Evolutionary conservation across 2,329 filamentous ascomycete genomes (phyloP), one percentile per base, ranked within the genome.

Genomic region (Ascomycota sp.): DNA sequence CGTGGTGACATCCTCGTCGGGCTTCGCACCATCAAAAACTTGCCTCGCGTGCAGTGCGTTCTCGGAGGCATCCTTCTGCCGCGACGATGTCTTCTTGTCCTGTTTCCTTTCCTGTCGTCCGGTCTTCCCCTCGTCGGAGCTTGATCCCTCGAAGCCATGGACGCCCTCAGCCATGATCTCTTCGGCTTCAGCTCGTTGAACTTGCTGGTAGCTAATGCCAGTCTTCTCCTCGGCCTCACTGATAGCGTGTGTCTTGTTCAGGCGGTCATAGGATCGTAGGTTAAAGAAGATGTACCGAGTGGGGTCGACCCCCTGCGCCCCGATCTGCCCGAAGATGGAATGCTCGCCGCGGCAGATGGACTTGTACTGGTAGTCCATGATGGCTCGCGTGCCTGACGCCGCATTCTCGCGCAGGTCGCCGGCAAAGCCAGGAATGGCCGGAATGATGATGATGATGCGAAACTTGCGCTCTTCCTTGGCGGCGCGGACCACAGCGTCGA

Each of bases 351-450:
- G 76, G 47, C 77, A 81, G 42, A 98, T 92, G 0, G 82, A 92
- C 55, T 91, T 92, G 62, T 89, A 98, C 50, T 95, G 89, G 48
- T 92, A 95, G 50, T 95, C 84, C 82, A 98, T 95, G 46, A 95
- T 98, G 9, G 84, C 86, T 33, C 82, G 59, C 0, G 86, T 95
- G 8, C 86, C 86, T 1, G 71, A 70, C 0, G 86, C 86, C 13
- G 78, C 82, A 44, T 80, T 73, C 9, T 83, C 72, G 36, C 84
- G 64, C 25, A 98, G 62, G 48, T 95, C 86, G 31, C 86, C 86
- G 0, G 86, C 84, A 45, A 98, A 98, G 0, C 86, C 89, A 7
- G 89, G 86, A 37, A 98, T 76, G 1, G 82, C 76, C 2, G 89
- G 89, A 34, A 95, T 91, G 21, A 95, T 44, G 36, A 92, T 68